Evolutionary conservation across 768 basidiomycete species (phyloP), one percentile per base, ranked within the genome.

Genomic region (Tricholoma hemisulphureum): DNA sequence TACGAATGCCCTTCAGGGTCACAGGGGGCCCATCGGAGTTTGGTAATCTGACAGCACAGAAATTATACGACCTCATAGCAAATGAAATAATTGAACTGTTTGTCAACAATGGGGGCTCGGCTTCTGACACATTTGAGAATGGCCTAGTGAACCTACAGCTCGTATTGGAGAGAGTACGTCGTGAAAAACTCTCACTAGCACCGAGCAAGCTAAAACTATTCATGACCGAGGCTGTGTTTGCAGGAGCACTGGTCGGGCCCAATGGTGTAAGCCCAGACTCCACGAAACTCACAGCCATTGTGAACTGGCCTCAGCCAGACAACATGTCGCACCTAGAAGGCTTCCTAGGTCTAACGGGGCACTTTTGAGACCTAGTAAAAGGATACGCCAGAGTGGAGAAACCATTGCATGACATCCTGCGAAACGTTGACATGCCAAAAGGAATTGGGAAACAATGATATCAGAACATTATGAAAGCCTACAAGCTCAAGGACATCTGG

Each of bases 1-100:
- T 24, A 0, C 24, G 65, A 0, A 75, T 80, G 71, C 77, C 74
- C 0, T 77, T 79, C 58, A 77, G 78, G 1, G 37, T 77, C 0
- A 73, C 69, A 0, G 77, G 74, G 1, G 73, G 72, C 3, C 68
- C 75, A 0, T n/a, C n/a, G n/a, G 64, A 61, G 4, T 79, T 77
- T 57, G 69, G 65, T 6, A 6, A 72, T 9, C 58, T 74, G 56
- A 71, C 66, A 11, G 72, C 66, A 3, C 14, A 56, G 0, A n/a
- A 35, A 2, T 23, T 77, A 3, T 49, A 66, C 11, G 72, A 73
- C 49, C 24, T 74, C 1, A 21, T 75, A 0, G 61, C 54, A 7
- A 52, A 66, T 0, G 11, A 39, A 0, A 58, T 63, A 2, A 39
- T 76, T 11, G 72, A 77, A 53, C 60, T 74, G 14, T 78, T 77